Conservation (phyloP, 257 asterid species). For the Asclepias syriaca region DNA sequence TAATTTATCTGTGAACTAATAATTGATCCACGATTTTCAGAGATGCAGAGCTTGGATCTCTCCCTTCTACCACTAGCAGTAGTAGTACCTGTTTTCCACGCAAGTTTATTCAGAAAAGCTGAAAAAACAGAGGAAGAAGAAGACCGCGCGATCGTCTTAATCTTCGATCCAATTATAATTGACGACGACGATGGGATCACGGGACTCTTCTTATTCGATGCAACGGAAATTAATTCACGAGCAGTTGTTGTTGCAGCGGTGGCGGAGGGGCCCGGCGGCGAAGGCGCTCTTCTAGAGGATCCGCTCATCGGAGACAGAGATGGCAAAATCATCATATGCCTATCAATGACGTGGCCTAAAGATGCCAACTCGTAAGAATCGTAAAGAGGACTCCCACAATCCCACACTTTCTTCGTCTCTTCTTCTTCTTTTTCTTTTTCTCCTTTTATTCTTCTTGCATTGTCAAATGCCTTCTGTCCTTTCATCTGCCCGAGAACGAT, state of each 20-base stretch:
- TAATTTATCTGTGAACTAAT: no score
- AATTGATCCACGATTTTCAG: no score
- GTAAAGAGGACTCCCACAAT: slow-evolving; percentile 73
- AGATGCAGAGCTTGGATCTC: neutral
- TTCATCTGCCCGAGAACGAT: slow-evolving; percentile 3
- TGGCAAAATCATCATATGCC: slow-evolving; percentile 43
- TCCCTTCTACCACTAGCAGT: slow-evolving; percentile 3
- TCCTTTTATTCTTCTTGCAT: slow-evolving; percentile 10
- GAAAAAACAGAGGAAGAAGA: slow-evolving; percentile 8
- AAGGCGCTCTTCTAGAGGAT: slow-evolving; percentile 20
- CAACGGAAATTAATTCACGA: neutral
- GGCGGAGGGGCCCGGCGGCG: neutral
- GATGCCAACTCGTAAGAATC: slow-evolving; percentile 61
- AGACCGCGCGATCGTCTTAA: slow-evolving; percentile 11
- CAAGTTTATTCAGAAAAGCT: slow-evolving; percentile 8
- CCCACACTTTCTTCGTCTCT: slow-evolving; percentile 35
- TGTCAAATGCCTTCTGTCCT: slow-evolving; percentile 1
- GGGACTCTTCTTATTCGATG: neutral
- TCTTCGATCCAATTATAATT: neutral
- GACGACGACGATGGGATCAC: neutral
- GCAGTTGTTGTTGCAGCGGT: neutral
- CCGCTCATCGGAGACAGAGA: slow-evolving; percentile 12
- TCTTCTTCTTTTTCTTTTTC: slow-evolving; percentile 7
- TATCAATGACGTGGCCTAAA: slow-evolving; percentile 49
- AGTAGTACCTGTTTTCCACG: slow-evolving; percentile 12